A percentile compares a stretch with the other conserved stretches of the same genome.
Evolutionary conservation across 805 yeast species (phyloP).

Genomic region (Citeromyces nyonsensis): DNA sequence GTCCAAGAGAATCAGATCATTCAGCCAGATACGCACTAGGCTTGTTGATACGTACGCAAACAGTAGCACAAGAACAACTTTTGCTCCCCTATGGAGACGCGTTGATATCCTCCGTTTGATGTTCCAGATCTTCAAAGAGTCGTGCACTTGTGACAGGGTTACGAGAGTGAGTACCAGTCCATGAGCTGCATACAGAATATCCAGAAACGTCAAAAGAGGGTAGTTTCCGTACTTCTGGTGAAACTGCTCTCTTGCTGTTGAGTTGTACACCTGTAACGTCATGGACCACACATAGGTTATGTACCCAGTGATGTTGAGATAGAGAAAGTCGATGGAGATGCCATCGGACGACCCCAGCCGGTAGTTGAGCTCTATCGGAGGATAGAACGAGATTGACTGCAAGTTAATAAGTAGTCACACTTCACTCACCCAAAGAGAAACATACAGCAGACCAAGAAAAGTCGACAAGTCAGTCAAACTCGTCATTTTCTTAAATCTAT

Average conservation of each 20-base stretch:
- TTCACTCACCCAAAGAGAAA: constrained; percentile 3
- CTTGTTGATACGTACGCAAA: constrained; percentile 7
- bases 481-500: no score
- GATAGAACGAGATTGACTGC: constrained; percentile 31
- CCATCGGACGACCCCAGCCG: constrained; percentile 26
- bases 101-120: constrained; percentile 15
- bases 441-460: constrained; percentile 2
- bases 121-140: constrained; percentile 16
- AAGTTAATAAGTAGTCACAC: background rate
- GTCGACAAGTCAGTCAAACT: constrained; percentile 1
- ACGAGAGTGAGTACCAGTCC: constrained; percentile 25
- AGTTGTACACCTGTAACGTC: constrained; percentile 21
- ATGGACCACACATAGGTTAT: constrained; percentile 24
- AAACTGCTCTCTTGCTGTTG: constrained; percentile 16
- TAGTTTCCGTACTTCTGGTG: constrained; percentile 10
- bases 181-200: constrained; percentile 29
- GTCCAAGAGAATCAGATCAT: constrained; percentile 14
- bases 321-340: constrained; percentile 28
- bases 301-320: constrained; percentile 31
- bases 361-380: constrained; percentile 26
- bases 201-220: constrained; percentile 27
- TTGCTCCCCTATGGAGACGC: constrained; percentile 9
- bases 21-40: constrained; percentile 2
- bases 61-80: constrained; percentile 3
- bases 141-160: constrained; percentile 17